Percentiles rank a stretch among this genome's conserved stretches.
Conservation (phyloP, 78 protist species). For the slime mould (Dictyostelium discoideum) region dicty_2.7 NC_007088.5:2450001-2450500, state of each 20-base stretch:
- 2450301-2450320: neutral
- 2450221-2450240: slow-evolving; percentile 40
- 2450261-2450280: slow-evolving; percentile 7
- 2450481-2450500: slow-evolving; percentile 9
- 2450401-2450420: neutral
- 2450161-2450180: neutral
- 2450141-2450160: neutral
- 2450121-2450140: neutral
- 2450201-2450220: slow-evolving; percentile 11
- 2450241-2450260: slow-evolving; percentile 7
- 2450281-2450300: neutral
- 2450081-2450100: slow-evolving; percentile 9
- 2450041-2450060: neutral
- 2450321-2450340: too few relatives aligned
- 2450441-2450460: slow-evolving; percentile 50
- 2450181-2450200: slow-evolving; percentile 21
- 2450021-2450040: neutral
- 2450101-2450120: neutral
- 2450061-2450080: neutral
- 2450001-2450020: neutral
- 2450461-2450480: slow-evolving; percentile 38
- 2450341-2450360: too few relatives aligned
- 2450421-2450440: slow-evolving; percentile 1
- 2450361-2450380: neutral
- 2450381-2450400: neutral